Evolutionary conservation across 306 rosid species (phyloP).

Genomic region (Vicia sativa): DNA sequence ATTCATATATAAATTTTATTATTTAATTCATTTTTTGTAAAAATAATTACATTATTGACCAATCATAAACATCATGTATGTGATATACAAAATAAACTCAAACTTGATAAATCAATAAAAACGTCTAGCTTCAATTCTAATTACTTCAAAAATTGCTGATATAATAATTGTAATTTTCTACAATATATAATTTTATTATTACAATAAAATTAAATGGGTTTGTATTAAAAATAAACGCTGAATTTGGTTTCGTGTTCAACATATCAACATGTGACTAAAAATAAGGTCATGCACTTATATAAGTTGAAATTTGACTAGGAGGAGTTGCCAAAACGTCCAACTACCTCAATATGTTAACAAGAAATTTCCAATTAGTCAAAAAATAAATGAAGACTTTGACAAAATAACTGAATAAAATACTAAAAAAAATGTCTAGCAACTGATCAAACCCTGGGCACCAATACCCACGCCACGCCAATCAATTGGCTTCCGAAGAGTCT

Average conservation of each 20-base stretch:
- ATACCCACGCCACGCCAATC: background rate
- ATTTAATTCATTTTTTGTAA: background rate
- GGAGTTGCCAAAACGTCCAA: background rate
- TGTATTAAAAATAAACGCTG: background rate
- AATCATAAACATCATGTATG: no score
- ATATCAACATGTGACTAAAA: background rate
- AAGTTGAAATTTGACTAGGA: constrained; percentile 8
- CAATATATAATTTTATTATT: no score
- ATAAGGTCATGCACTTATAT: constrained; percentile 16
- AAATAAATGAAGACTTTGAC: background rate
- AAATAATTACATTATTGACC: background rate
- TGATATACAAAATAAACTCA: no score
- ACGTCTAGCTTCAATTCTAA: background rate
- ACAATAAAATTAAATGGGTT: no score
- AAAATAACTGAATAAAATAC: background rate
- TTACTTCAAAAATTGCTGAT: no score
- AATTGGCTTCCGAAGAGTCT: constrained; percentile 4
- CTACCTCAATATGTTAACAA: background rate
- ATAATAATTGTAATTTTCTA: no score
- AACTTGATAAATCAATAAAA: no score
- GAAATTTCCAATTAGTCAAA: background rate
- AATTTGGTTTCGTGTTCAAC: background rate
- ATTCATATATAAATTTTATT: background rate
- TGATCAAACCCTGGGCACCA: background rate
- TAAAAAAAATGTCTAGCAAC: background rate